These are phyloP conservation scores for Juglanconis oblonga DNA, from an alignment of 2,329 filamentous ascomycete species.

Conservation along the genomic window DNA sequence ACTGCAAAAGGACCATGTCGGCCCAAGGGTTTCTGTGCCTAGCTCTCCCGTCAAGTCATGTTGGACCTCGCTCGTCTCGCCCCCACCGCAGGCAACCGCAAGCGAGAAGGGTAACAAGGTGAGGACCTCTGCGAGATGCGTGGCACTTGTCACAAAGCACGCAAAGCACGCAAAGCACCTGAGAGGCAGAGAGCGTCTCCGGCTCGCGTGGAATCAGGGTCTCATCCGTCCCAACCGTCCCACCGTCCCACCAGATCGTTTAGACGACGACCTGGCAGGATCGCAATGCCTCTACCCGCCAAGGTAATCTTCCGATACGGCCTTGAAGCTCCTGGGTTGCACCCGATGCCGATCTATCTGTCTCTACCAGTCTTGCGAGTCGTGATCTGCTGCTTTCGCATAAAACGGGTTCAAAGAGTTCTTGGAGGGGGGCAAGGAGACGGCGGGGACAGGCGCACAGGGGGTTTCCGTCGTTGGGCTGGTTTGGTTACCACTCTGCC, in stretches of 20 bases:
- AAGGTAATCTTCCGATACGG: slow-evolving; percentile 9
- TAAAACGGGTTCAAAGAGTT: neutral
- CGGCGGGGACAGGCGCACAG: too few species aligned
- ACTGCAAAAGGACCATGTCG: neutral
- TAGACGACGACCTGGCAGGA: slow-evolving; percentile 14
- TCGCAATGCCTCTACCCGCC: slow-evolving; percentile 7
- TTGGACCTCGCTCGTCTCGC: neutral
- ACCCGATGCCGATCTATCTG: slow-evolving; percentile 8
- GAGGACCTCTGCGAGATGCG: neutral
- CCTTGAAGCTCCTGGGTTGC: slow-evolving; percentile 10
- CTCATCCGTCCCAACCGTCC: slow-evolving; percentile 1
- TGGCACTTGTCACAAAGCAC: neutral
- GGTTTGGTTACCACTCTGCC: neutral
- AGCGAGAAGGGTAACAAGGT: neutral
- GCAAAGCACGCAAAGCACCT: neutral
- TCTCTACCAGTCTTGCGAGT: neutral
- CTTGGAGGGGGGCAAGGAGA: neutral
- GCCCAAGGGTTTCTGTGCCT: neutral
- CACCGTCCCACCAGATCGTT: slow-evolving; percentile 15
- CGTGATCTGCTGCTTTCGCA: neutral
- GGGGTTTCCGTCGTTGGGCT: neutral
- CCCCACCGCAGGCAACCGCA: neutral
- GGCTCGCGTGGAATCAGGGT: slow-evolving; percentile 2
- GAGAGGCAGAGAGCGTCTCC: neutral
- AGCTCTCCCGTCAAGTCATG: neutral